Conservation (phyloP, 345 rosid genomes). For the Hibiscus trionum region DNA sequence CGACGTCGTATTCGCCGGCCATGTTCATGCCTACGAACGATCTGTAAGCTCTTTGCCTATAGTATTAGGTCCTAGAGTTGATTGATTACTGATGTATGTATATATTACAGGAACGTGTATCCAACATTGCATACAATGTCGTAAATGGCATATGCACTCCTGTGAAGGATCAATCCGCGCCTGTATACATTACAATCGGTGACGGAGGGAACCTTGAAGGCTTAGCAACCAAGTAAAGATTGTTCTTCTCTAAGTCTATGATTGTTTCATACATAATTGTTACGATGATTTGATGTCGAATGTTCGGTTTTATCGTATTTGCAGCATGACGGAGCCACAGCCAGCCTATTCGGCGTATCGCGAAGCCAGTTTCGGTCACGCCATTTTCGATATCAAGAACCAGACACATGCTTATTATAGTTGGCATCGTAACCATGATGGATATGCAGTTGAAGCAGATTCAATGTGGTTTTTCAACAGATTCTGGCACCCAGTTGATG, state of each 20-base stretch:
- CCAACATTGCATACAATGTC: conserved; percentile 65
- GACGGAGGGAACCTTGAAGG: conserved; percentile 93
- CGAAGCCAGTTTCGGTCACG: conserved; percentile 93
- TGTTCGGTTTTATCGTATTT: neutral
- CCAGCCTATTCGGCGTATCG: conserved; percentile 83
- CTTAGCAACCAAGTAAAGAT: conserved; percentile 58
- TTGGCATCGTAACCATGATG: conserved; percentile 91
- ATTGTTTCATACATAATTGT: neutral
- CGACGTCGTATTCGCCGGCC: conserved; percentile 84
- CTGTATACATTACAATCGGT: conserved; percentile 73
- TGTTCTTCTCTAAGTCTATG: neutral
- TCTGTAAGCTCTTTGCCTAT: conserved; percentile 48
- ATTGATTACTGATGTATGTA: neutral
- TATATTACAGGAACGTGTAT: conserved; percentile 61
- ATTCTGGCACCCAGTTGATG: conserved; percentile 54
- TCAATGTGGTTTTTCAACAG: conserved; percentile 75
- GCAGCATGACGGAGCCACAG: conserved; percentile 87
- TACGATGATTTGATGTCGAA: neutral
- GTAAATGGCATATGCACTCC: conserved; percentile 56
- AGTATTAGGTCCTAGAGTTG: neutral
- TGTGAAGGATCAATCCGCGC: conserved; percentile 57
- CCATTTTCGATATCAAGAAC: conserved; percentile 71
- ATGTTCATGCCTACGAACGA: conserved; percentile 92
- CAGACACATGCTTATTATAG: conserved; percentile 65
- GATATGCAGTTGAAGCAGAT: conserved; percentile 72